phyloP scores from a whole-genome alignment of 805 yeast species.

The Nakazawaea wickerhamii region DNA sequence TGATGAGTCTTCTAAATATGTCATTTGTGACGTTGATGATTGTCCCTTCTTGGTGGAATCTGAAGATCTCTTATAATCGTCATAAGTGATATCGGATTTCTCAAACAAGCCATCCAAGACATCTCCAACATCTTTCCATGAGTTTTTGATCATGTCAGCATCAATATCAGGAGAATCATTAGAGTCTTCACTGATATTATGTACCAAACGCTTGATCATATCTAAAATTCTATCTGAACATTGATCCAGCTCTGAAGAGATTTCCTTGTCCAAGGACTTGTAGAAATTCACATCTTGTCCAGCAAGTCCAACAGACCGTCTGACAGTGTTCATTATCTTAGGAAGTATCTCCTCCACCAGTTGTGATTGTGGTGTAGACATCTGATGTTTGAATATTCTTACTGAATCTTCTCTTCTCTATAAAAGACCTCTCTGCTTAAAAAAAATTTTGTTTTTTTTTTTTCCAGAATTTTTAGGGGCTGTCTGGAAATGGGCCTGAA shows the following conservation, averaged over 20 bases:
- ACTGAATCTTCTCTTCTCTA: too few species aligned
- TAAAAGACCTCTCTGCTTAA: background rate
- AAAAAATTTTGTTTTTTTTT: background rate
- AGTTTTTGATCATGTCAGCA: conserved; percentile 37
- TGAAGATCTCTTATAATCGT: conserved; percentile 28
- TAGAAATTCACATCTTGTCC: conserved; percentile 80
- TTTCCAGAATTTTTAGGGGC: too few species aligned
- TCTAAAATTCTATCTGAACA: conserved; percentile 38
- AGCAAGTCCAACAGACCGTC: conserved; percentile 65
- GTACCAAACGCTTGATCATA: conserved; percentile 40
- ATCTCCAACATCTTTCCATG: conserved; percentile 61
- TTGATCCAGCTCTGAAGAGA: conserved; percentile 34
- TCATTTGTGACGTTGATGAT: conserved; percentile 25
- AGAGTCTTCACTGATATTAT: conserved; percentile 28
- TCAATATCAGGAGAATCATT: conserved; percentile 30
- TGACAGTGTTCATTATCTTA: conserved; percentile 48
- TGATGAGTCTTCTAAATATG: conserved; percentile 46
- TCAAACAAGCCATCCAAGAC: conserved; percentile 70
- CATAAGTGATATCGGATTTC: conserved; percentile 66
- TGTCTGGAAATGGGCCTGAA: too few species aligned
- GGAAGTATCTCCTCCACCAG: conserved; percentile 32
- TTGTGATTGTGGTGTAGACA: conserved; percentile 1
- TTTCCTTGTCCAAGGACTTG: conserved; percentile 49
- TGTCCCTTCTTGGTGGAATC: conserved; percentile 12
- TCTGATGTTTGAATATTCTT: background rate